Conservation (phyloP, 495 filamentous ascomycete genomes). For the Podospora australis region DNA sequence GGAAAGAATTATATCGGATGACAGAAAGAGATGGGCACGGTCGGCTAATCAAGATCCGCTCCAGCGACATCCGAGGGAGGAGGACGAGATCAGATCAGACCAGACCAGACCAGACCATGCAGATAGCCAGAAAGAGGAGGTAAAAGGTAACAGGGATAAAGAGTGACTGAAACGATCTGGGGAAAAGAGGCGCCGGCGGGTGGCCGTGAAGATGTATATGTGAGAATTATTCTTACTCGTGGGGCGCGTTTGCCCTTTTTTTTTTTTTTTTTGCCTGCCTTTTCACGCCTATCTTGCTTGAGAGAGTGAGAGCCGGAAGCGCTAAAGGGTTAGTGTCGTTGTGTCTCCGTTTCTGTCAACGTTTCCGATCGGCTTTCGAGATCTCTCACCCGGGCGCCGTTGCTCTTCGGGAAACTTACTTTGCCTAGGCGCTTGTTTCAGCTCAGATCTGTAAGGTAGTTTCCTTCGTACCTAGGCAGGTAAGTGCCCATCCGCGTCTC, state of each 20-base stretch:
- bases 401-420: too few species aligned
- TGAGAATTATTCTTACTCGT: too few species aligned
- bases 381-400: too few species aligned
- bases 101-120: not conserved
- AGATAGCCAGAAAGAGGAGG: not conserved
- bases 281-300: too few species aligned
- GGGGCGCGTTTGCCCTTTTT: too few species aligned
- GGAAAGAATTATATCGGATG: not conserved
- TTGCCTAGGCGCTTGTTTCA: not conserved
- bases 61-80: not conserved
- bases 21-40: not conserved
- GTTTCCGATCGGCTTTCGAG: too few species aligned
- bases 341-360: too few species aligned
- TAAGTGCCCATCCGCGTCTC: too few species aligned
- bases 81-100: not conserved
- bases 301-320: too few species aligned
- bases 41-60: not conserved
- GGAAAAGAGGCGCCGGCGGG: not conserved
- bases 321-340: too few species aligned
- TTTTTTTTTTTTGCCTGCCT: too few species aligned
- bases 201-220: not conserved
- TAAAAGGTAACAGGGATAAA: conserved; percentile 7
- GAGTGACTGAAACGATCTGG: not conserved
- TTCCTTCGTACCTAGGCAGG: too few species aligned
- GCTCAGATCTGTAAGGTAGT: not conserved